phyloP scores from a whole-genome alignment of 441 rosid species.

The Gossypium schwendimanii region DNA sequence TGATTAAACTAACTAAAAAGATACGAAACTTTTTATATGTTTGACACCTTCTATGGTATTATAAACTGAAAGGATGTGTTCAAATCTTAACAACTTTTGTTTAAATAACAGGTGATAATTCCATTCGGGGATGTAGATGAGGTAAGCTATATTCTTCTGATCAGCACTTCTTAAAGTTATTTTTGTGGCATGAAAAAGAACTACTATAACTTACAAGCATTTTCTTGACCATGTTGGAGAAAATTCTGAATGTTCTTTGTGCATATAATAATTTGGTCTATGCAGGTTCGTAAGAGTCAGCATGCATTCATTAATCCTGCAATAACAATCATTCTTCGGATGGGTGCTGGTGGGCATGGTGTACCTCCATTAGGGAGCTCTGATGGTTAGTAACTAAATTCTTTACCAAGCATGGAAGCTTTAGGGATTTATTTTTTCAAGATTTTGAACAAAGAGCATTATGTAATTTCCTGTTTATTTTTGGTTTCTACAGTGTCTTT shows the following conservation, averaged over 20 bases:
- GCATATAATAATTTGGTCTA: slow-evolving; percentile 14
- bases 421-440: not conserved
- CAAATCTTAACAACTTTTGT: not conserved
- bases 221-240: not conserved
- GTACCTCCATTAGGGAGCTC: slow-evolving; percentile 99
- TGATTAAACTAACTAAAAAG: not conserved
- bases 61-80: not conserved
- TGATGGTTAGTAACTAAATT: slow-evolving; percentile 62
- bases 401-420: not conserved
- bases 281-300: slow-evolving; percentile 88
- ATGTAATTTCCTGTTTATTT: not conserved
- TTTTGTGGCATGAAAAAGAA: slow-evolving; percentile 9
- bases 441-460: not conserved
- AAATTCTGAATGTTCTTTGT: not conserved
- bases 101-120: slow-evolving; percentile 57
- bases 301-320: slow-evolving; percentile 98
- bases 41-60: not conserved
- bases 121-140: slow-evolving; percentile 95
- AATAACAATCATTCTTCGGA: slow-evolving; percentile 78
- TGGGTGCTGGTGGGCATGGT: slow-evolving; percentile 99
- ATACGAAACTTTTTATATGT: not conserved
- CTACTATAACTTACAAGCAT: not conserved
- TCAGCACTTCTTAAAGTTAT: slow-evolving; percentile 5
- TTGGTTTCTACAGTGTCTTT: too few species aligned
- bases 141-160: slow-evolving; percentile 36